These are phyloP conservation scores for Datura wrightii DNA, from an alignment of 257 asterid species.

Conservation along the genomic window DNA sequence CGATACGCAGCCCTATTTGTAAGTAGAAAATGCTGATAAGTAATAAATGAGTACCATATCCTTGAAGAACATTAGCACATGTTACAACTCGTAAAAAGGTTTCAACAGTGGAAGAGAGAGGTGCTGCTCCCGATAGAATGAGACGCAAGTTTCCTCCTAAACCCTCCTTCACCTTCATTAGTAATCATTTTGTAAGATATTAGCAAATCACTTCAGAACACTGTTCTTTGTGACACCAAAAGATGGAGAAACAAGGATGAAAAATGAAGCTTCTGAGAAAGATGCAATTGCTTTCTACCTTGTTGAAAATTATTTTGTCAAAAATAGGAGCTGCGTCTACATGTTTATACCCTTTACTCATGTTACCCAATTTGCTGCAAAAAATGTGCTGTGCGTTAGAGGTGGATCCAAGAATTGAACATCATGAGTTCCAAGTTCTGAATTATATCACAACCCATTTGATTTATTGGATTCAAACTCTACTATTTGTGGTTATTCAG, in stretches of 20 bases:
- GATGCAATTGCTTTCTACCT: conserved; percentile 47
- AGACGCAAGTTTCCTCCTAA: conserved; percentile 85
- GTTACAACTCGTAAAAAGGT: conserved; percentile 82
- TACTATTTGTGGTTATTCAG: not conserved
- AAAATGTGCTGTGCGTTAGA: not conserved
- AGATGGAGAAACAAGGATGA: not conserved
- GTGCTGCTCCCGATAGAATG: conserved; percentile 88
- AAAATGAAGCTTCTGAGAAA: conserved; percentile 12
- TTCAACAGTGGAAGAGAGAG: conserved; percentile 77
- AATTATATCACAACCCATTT: not conserved
- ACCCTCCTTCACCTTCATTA: conserved; percentile 68
- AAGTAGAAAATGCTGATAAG: not conserved
- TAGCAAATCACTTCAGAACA: not conserved
- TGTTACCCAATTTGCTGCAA: conserved; percentile 72
- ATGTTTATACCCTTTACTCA: conserved; percentile 75
- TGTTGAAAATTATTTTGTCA: conserved; percentile 73
- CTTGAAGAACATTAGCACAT: conserved; percentile 83
- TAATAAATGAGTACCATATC: conserved; percentile 58
- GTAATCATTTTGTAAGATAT: not conserved
- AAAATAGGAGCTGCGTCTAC: conserved; percentile 71
- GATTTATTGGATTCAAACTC: not conserved
- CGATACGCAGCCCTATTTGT: not conserved
- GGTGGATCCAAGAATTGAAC: not conserved
- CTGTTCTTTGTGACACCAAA: conserved; percentile 1
- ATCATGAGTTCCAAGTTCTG: not conserved